Conservation (phyloP, 1,284 basidiomycete genomes). For the Hypsizygus ulmarius region DNA sequence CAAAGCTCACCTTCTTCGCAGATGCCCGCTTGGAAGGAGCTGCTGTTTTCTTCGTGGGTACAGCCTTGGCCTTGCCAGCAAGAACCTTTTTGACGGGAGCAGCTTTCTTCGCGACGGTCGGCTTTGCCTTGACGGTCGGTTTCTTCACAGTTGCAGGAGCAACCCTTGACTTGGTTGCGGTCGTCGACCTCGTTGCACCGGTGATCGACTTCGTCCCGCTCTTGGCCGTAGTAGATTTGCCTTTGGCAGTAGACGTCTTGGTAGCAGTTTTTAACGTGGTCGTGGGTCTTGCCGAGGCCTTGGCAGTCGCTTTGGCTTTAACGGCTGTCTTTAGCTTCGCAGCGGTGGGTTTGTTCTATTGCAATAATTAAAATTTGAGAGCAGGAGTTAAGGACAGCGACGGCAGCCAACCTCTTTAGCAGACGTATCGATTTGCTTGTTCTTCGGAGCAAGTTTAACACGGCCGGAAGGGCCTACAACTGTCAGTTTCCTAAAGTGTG, state of each 20-base stretch:
- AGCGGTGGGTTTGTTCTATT: conserved; percentile 57
- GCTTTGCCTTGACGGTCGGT: conserved; percentile 19
- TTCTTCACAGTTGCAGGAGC: conserved; percentile 18
- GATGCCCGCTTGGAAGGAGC: conserved; percentile 44
- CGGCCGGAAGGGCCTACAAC: conserved; percentile 67
- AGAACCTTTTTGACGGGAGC: conserved; percentile 34
- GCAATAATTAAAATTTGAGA: not conserved
- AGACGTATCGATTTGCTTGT: conserved; percentile 45
- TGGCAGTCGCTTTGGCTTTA: conserved; percentile 24
- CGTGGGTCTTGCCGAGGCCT: conserved; percentile 12
- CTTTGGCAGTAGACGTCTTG: conserved; percentile 27
- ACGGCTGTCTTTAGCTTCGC: conserved; percentile 33
- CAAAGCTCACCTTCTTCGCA: conserved; percentile 50
- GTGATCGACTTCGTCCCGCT: conserved; percentile 9
- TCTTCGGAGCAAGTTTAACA: conserved; percentile 81
- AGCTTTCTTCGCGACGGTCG: conserved; percentile 14
- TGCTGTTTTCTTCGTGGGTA: conserved; percentile 47
- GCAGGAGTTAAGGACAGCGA: conserved; percentile 10
- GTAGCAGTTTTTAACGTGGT: conserved; percentile 18
- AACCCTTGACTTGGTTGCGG: conserved; percentile 19
- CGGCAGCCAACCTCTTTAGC: conserved; percentile 65
- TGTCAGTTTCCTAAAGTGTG: conserved; percentile 6
- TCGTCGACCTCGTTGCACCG: conserved; percentile 20
- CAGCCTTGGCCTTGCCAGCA: conserved; percentile 41
- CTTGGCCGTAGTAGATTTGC: conserved; percentile 30